Evolutionary conservation across 352 stramenopile genomes (phyloP).

Genomic region (Globisporangium nunn): DNA sequence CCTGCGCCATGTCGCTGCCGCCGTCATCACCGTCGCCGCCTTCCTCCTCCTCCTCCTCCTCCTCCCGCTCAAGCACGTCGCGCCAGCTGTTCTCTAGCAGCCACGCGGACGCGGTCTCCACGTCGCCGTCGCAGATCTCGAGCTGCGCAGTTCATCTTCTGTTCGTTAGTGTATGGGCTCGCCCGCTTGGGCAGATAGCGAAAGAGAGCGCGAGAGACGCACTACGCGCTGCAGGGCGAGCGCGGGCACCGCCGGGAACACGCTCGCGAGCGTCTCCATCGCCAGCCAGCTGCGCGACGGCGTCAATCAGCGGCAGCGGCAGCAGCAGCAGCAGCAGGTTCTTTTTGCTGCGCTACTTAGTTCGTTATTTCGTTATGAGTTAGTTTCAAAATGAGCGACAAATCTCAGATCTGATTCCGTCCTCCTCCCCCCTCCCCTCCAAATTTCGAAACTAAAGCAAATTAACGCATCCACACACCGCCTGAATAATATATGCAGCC

Average conservation of each 20-base stretch:
- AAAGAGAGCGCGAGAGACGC: constrained; percentile 5
- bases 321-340: not conserved
- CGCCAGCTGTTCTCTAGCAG: constrained; percentile 56
- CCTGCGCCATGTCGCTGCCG: not conserved
- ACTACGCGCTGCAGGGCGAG: constrained; percentile 33
- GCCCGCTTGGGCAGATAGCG: not conserved
- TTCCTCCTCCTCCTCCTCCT: not conserved
- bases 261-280: constrained; percentile 6
- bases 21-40: not conserved
- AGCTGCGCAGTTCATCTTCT: constrained; percentile 16
- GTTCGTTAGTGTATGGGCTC: not conserved
- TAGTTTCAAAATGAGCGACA: too few relatives aligned
- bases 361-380: too few relatives aligned
- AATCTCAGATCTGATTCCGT: too few relatives aligned
- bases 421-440: too few relatives aligned
- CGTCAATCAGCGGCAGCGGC: too few relatives aligned
- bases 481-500: too few relatives aligned
- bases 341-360: too few relatives aligned
- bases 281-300: not conserved
- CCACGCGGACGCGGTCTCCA: constrained; percentile 47
- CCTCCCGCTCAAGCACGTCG: constrained; percentile 24
- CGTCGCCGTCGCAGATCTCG: constrained; percentile 42
- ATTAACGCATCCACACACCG: too few relatives aligned
- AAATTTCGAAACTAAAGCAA: too few relatives aligned
- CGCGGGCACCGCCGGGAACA: constrained; percentile 34